Evolutionary conservation across 164 flowering plant species (phyloP).

Genomic region (Vitis labrusca): DNA sequence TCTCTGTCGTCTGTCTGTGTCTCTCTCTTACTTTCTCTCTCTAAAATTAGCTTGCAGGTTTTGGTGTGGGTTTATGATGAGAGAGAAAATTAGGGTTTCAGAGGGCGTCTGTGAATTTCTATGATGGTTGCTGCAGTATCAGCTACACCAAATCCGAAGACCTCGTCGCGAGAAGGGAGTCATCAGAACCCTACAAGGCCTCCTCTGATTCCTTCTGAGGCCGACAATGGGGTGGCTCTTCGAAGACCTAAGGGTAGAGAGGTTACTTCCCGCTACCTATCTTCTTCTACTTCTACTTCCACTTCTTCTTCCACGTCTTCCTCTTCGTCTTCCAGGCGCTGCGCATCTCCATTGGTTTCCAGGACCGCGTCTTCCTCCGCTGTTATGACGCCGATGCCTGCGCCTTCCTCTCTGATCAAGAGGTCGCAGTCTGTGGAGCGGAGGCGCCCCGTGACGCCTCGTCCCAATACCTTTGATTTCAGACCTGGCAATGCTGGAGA

Average conservation of each 20-base stretch:
- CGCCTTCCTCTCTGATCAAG: conserved; percentile 19
- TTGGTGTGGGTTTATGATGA: not conserved
- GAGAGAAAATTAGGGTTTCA: conserved; percentile 19
- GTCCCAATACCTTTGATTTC: conserved; percentile 20
- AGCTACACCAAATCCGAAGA: conserved; percentile 28
- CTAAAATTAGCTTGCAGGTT: not conserved
- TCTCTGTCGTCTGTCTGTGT: conserved; percentile 2
- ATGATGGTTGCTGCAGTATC: conserved; percentile 53
- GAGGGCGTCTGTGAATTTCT: not conserved
- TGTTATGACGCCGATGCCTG: conserved; percentile 14
- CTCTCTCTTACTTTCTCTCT: not conserved
- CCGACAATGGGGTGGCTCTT: conserved; percentile 32
- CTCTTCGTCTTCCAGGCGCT: conserved; percentile 25
- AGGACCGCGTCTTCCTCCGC: conserved; percentile 23
- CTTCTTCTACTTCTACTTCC: conserved; percentile 35
- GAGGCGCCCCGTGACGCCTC: conserved; percentile 43
- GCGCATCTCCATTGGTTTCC: conserved; percentile 40
- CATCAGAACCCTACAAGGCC: conserved; percentile 32
- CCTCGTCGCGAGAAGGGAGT: conserved; percentile 9
- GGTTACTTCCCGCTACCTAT: conserved; percentile 51
- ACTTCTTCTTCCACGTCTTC: conserved; percentile 18
- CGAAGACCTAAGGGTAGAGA: conserved; percentile 44
- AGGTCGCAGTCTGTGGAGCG: conserved; percentile 58
- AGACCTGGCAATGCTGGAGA: conserved; percentile 20
- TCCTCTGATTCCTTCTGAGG: conserved; percentile 45